Base-by-base conservation (phyloP, 2,329 filamentous ascomycete species). In the Aureobasidium uvarum region DNA sequence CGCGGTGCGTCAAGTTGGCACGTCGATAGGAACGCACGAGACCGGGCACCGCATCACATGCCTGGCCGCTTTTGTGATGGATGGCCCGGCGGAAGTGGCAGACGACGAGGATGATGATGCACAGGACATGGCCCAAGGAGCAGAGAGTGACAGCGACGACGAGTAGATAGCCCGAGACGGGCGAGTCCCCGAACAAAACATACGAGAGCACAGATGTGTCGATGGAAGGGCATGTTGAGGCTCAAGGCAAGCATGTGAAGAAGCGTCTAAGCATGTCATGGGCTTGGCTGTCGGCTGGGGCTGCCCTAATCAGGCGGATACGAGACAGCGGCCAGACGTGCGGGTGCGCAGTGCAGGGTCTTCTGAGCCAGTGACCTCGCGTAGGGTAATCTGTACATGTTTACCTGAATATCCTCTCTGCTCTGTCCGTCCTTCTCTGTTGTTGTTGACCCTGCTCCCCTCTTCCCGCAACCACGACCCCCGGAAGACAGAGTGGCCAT, bases 21-120 rank as follows among this genome's bases (percentile, higher is more conserved):
- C 79, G 69, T 74, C 96, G 64, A 75, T 96, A 51, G 92, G 88
- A 18, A 87, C 85, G 38, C 95, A 95, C 72, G 89, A 93, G 77
- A 96, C 93, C 25, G 87, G 89, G 52, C 93, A 94, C 75, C 83
- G 95, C 65, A 92, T 98, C 70, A 98, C 93, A 43, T 98, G 95
- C 75, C 74, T 98, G 72, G 87, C 86, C 71, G 89, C 89, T 25
- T 98, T 96, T 79, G 81, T 91, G 68, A 96, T 98, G 91, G 73
- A 75, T 64, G 74, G 72, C 16, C 70, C 71, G 11, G 31, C 54
- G 20, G 43, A 50, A 14, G 51, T 55, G 28, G 63, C 20, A 48
- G 58, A 51, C 31, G 59, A 59, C 14, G 60, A 43, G 14, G 58
- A 62, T 18, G 58, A 62, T 18, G 28, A 41, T 6, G 46, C 23